Conservation (phyloP, 495 filamentous ascomycete genomes). For the Clohesyomyces aquaticus region DNA sequence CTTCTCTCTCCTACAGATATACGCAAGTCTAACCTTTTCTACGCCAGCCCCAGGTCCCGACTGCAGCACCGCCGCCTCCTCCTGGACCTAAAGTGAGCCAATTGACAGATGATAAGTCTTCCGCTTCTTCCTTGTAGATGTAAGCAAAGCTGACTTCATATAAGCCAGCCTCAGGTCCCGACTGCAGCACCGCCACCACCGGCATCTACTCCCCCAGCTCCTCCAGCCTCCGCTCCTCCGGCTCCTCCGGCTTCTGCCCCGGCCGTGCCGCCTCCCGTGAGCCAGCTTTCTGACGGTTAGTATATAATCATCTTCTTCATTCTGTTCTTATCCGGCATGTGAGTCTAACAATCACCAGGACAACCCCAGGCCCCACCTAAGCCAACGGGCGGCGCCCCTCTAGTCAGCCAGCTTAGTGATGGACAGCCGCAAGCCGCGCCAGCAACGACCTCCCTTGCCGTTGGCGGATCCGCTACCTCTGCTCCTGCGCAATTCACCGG, state of each 20-base stretch:
- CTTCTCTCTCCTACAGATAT: neutral
- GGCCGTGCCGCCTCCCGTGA: neutral
- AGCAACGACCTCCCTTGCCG: neutral
- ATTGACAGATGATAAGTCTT: neutral
- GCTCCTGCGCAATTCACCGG: neutral
- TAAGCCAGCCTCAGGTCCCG: constrained; percentile 21
- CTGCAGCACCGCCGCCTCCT: neutral
- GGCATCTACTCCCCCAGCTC: neutral
- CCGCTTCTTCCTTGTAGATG: neutral
- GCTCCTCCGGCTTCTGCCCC: neutral
- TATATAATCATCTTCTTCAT: no score
- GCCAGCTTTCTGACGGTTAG: no score
- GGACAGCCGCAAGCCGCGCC: constrained; percentile 16
- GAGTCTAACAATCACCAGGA: no score
- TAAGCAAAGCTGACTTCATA: neutral
- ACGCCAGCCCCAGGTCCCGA: neutral
- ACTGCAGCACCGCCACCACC: constrained; percentile 9
- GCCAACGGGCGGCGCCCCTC: no score
- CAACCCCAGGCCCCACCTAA: neutral
- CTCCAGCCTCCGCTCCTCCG: neutral
- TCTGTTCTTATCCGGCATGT: no score
- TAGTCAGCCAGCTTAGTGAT: constrained; percentile 2
- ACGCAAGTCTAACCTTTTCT: neutral
- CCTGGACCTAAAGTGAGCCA: neutral
- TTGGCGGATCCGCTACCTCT: neutral